Evolutionary conservation across 2,329 filamentous ascomycete genomes (phyloP).

Genomic region (Lasiodiplodia theobromae): DNA sequence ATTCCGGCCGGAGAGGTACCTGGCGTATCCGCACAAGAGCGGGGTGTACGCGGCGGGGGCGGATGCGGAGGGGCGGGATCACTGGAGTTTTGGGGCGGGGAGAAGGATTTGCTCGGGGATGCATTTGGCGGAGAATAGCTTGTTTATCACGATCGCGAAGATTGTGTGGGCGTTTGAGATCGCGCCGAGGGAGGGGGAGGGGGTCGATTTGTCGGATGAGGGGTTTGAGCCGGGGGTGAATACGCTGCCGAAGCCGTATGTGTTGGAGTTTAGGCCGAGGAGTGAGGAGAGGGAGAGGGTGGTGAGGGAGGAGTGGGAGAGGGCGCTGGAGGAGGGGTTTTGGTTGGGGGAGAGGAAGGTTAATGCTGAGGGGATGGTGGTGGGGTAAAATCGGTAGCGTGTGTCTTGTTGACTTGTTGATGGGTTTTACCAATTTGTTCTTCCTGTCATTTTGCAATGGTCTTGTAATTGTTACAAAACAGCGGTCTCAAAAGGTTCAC

Average conservation of each 20-base stretch:
- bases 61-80: slow-evolving; percentile 42
- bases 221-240: slow-evolving; percentile 35
- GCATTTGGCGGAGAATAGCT: slow-evolving; percentile 29
- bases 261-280: slow-evolving; percentile 34
- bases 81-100: slow-evolving; percentile 45
- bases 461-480: too few relatives aligned
- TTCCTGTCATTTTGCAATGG: background rate
- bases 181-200: slow-evolving; percentile 30
- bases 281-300: slow-evolving; percentile 23
- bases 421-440: background rate
- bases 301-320: slow-evolving; percentile 34
- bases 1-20: slow-evolving; percentile 8
- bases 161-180: slow-evolving; percentile 31
- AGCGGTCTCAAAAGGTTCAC: too few relatives aligned
- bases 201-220: slow-evolving; percentile 29
- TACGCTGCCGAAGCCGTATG: slow-evolving; percentile 37
- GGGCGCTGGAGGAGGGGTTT: slow-evolving; percentile 32
- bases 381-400: background rate
- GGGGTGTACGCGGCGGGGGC: slow-evolving; percentile 41
- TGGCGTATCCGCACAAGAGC: slow-evolving; percentile 3
- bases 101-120: slow-evolving; percentile 20
- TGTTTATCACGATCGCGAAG: slow-evolving; percentile 25
- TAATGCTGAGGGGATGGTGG: slow-evolving; percentile 38
- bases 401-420: background rate
- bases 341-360: slow-evolving; percentile 39